phyloP scores from a whole-genome alignment of 768 basidiomycete species.

The Lactarius sp. region DNA sequence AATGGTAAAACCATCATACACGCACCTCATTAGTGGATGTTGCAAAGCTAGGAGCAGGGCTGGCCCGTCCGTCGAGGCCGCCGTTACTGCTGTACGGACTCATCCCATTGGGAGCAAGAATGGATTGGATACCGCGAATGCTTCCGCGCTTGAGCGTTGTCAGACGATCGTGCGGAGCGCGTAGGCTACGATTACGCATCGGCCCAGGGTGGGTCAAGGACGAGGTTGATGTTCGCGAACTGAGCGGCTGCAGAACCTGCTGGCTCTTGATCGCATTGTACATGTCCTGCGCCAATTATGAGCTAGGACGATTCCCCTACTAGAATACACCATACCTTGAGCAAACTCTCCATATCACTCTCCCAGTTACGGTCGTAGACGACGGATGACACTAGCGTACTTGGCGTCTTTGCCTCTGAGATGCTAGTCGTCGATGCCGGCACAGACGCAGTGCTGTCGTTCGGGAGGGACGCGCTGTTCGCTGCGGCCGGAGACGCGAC shows the following conservation, averaged over 20 bases:
- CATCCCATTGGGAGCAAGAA: constrained; percentile 59
- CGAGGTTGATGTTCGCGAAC: constrained; percentile 47
- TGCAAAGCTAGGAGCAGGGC: constrained; percentile 91
- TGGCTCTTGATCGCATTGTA: constrained; percentile 88
- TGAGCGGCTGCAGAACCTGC: constrained; percentile 81
- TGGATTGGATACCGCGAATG: constrained; percentile 80
- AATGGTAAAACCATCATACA: neutral
- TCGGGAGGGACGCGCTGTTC: constrained; percentile 34
- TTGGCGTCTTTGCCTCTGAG: constrained; percentile 37
- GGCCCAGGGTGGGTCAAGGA: constrained; percentile 54
- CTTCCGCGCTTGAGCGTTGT: constrained; percentile 84
- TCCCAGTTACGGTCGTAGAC: constrained; percentile 75
- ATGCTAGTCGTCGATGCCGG: constrained; percentile 42
- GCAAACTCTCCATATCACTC: constrained; percentile 73
- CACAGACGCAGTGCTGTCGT: constrained; percentile 63
- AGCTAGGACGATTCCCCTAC: constrained; percentile 6
- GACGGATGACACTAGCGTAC: constrained; percentile 34
- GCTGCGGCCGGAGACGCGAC: constrained; percentile 28
- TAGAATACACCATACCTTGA: constrained; percentile 55
- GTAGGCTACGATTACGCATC: constrained; percentile 64
- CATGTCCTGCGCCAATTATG: constrained; percentile 65
- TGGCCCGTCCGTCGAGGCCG: constrained; percentile 82
- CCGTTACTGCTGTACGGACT: constrained; percentile 85
- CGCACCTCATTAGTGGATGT: constrained; percentile 81
- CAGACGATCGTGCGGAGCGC: constrained; percentile 62